Evolutionary conservation across 768 basidiomycete genomes (phyloP).

Genomic region (Termitomyces sp.): DNA sequence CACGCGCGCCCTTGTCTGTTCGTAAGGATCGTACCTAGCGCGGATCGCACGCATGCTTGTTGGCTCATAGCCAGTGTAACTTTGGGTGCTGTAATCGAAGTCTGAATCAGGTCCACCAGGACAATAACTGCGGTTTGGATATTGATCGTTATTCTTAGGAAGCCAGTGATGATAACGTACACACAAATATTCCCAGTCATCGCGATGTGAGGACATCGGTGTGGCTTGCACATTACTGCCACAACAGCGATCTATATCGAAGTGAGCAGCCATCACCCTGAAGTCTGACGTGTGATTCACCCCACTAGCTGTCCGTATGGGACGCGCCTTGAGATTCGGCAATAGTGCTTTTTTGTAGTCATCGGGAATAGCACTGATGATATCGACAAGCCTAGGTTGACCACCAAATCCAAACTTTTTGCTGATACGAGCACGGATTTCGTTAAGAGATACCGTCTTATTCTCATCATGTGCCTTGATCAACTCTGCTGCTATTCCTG

Average conservation of each 20-base stretch:
- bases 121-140: conserved; percentile 62
- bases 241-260: conserved; percentile 85
- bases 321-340: conserved; percentile 87
- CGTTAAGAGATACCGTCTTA: conserved; percentile 78
- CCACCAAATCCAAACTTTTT: conserved; percentile 87
- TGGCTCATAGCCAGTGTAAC: conserved; percentile 92
- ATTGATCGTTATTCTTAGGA: not conserved
- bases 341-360: conserved; percentile 91
- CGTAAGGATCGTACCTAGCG: conserved; percentile 92
- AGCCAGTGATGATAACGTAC: conserved; percentile 35
- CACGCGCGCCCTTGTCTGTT: conserved; percentile 91
- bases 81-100: conserved; percentile 98
- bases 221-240: conserved; percentile 99
- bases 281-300: conserved; percentile 38
- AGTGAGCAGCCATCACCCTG: not conserved
- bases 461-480: conserved; percentile 82
- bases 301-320: conserved; percentile 94
- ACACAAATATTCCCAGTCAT: conserved; percentile 99
- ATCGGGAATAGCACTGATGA: conserved; percentile 97
- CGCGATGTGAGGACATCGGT: conserved; percentile 98
- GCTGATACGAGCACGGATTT: conserved; percentile 79
- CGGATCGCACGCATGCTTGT: conserved; percentile 99
- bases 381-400: conserved; percentile 92
- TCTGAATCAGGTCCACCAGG: conserved; percentile 99
- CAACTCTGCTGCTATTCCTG: conserved; percentile 91